Conservation (phyloP, 305 asterid genomes). For the Fraxinus angustifolia region DNA sequence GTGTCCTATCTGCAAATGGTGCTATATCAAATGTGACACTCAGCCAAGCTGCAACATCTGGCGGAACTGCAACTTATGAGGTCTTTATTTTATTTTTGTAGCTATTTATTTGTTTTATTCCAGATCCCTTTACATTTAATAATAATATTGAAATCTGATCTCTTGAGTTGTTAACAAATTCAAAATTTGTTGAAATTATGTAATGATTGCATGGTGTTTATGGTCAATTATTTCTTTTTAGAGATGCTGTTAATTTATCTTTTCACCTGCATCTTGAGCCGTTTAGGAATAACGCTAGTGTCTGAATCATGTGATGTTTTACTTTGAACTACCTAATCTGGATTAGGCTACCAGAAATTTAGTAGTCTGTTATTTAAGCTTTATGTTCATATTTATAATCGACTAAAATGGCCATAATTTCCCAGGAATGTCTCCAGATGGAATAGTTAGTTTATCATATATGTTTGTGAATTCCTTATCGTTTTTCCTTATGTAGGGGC, state of each 20-base stretch:
- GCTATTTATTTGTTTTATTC: neutral
- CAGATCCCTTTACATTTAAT: neutral
- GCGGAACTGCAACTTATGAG: slow-evolving; percentile 73
- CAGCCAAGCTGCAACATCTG: slow-evolving; percentile 53
- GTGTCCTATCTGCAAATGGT: slow-evolving; percentile 61
- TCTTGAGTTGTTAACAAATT: neutral
- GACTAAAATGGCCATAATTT: neutral
- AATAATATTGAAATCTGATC: neutral
- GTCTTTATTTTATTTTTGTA: slow-evolving; percentile 21
- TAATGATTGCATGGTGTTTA: neutral
- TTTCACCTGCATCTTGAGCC: neutral
- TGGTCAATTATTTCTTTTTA: neutral
- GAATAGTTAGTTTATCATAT: neutral
- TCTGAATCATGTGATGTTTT: neutral
- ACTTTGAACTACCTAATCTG: neutral
- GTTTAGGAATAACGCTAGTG: neutral
- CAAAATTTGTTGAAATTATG: neutral
- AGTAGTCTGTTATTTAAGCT: neutral
- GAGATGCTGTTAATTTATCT: neutral
- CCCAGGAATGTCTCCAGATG: slow-evolving; percentile 6
- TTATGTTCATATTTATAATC: neutral
- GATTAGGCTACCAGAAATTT: neutral
- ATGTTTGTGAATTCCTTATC: neutral
- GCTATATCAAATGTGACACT: slow-evolving; percentile 57
- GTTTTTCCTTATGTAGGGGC: slow-evolving; percentile 41